These are phyloP conservation scores for Diphasiastrum complanatum DNA, from an alignment of 83 land plant genomes.

Conservation along the genomic window DNA sequence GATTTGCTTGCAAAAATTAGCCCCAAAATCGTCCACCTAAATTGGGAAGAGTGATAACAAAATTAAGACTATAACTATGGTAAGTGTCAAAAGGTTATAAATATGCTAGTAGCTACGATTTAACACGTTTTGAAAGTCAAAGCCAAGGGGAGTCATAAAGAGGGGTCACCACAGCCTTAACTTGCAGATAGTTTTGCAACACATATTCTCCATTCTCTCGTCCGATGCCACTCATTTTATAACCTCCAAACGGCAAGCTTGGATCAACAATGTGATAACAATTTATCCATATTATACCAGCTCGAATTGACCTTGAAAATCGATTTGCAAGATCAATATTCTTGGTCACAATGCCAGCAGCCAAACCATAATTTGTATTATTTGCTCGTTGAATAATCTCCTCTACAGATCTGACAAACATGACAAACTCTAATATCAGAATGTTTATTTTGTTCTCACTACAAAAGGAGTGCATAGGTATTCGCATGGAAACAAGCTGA, in stretches of 20 bases:
- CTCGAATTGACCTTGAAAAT: slow-evolving; percentile 63
- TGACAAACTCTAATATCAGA: neutral
- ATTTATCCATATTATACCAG: slow-evolving; percentile 84
- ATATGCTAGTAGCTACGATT: too few relatives aligned
- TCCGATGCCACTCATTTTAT: slow-evolving; percentile 79
- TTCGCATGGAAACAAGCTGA: neutral
- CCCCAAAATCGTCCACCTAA: too few relatives aligned
- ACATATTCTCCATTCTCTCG: slow-evolving; percentile 48
- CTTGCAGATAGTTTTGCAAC: slow-evolving; percentile 45
- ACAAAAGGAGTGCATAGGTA: neutral
- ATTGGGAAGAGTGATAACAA: too few relatives aligned
- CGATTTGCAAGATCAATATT: slow-evolving; percentile 58
- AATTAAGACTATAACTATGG: too few relatives aligned
- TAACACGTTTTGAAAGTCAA: too few relatives aligned
- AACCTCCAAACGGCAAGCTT: slow-evolving; percentile 69
- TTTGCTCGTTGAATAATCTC: slow-evolving; percentile 74
- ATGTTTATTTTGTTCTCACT: neutral
- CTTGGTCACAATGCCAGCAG: slow-evolving; percentile 74
- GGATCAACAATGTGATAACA: slow-evolving; percentile 51
- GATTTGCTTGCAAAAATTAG: too few relatives aligned
- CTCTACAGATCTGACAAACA: slow-evolving; percentile 49
- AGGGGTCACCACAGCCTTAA: slow-evolving; percentile 58
- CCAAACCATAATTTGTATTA: slow-evolving; percentile 59
- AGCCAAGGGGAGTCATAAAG: slow-evolving; percentile 54
- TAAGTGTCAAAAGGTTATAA: too few relatives aligned